These are phyloP conservation scores for Globisporangium canariense DNA, from an alignment of 352 stramenopile species.

Conservation along the genomic window DNA sequence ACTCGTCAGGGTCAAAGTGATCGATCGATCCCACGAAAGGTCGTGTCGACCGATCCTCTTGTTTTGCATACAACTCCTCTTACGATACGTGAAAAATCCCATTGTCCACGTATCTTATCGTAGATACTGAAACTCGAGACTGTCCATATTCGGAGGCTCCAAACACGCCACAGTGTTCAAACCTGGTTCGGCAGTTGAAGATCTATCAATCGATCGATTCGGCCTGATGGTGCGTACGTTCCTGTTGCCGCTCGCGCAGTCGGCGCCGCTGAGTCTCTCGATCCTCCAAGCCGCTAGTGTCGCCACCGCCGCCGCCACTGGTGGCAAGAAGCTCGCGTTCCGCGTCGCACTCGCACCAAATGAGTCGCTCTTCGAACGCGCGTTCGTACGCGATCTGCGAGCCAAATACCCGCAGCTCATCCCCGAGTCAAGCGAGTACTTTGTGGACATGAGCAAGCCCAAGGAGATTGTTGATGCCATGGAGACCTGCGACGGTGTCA, in stretches of 20 bases:
- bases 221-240: constrained; percentile 18
- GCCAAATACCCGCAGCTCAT: constrained; percentile 26
- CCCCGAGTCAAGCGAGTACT: constrained; percentile 23
- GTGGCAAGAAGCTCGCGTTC: constrained; percentile 13
- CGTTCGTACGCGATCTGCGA: constrained; percentile 22
- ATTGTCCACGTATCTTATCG: no score
- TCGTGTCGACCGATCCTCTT: no score
- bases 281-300: constrained; percentile 11
- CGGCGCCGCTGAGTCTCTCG: constrained; percentile 20
- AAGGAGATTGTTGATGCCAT: constrained; percentile 43
- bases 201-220: no score
- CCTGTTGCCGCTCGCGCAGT: constrained; percentile 36
- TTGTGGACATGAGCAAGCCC: constrained; percentile 38
- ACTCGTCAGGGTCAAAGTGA: no score
- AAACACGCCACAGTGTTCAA: no score
- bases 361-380: constrained; percentile 13
- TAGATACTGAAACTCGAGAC: no score
- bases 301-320: background rate
- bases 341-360: constrained; percentile 19
- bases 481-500: constrained; percentile 37
- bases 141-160: no score
- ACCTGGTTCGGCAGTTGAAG: background rate
- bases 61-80: no score
- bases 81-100: no score
- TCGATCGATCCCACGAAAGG: no score